Evolutionary conservation across 129 eudicot genomes (phyloP).

Genomic region (Silybum marianum): DNA sequence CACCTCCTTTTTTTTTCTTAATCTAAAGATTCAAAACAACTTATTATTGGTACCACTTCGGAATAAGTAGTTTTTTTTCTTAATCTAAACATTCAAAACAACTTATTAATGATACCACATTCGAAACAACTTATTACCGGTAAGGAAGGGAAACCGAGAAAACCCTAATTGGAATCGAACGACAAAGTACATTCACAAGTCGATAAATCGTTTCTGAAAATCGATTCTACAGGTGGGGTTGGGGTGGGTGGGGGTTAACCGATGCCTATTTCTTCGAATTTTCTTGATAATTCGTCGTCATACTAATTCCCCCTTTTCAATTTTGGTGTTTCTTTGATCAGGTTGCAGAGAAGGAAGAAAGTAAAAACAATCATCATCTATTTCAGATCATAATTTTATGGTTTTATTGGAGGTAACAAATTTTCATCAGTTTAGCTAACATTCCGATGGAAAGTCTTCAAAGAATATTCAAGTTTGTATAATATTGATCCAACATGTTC

Average conservation of each 20-base stretch:
- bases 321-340: neutral
- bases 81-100: too few relatives aligned
- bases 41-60: too few relatives aligned
- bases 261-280: neutral
- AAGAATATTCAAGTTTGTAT: slow-evolving; percentile 22
- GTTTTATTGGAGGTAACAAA: neutral
- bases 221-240: neutral
- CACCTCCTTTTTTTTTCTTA: too few relatives aligned
- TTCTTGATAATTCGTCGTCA: neutral
- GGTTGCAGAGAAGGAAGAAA: neutral
- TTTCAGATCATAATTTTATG: neutral
- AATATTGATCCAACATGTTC: neutral
- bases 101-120: too few relatives aligned
- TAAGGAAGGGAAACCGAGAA: too few relatives aligned
- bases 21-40: too few relatives aligned
- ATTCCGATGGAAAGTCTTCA: neutral
- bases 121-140: too few relatives aligned
- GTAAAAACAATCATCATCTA: neutral
- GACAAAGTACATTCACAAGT: neutral
- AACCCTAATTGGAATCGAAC: neutral
- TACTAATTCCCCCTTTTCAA: neutral
- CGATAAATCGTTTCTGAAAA: neutral
- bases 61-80: too few relatives aligned
- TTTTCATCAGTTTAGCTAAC: neutral
- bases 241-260: too few relatives aligned